These are phyloP conservation scores for Trifolium subterraneum DNA, from an alignment of 306 rosid species.

Conservation along the genomic window DNA sequence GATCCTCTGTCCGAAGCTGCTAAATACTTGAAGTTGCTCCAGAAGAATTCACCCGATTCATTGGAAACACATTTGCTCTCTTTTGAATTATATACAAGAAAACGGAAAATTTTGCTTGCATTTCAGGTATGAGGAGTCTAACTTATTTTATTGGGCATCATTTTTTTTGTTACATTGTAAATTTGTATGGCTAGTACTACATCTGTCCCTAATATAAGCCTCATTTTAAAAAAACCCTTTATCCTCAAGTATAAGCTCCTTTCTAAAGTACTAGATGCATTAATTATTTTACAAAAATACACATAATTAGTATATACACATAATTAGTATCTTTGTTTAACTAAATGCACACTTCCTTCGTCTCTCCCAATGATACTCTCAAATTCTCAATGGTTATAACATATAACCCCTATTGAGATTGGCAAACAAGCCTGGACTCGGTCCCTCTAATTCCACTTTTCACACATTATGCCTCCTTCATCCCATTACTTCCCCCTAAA, in stretches of 20 bases:
- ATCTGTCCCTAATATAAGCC: neutral
- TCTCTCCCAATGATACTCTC: no score
- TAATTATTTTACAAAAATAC: neutral
- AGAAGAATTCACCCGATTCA: constrained; percentile 83
- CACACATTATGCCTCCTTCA: neutral
- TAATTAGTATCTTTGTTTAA: neutral
- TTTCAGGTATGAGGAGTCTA: constrained; percentile 75
- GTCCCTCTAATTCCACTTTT: no score
- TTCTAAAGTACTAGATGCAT: neutral
- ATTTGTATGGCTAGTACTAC: constrained; percentile 12
- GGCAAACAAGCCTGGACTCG: no score
- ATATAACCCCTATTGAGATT: no score
- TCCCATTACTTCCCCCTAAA: neutral
- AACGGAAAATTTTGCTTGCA: constrained; percentile 85
- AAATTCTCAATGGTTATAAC: no score
- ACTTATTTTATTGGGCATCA: constrained; percentile 23
- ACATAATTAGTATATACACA: neutral
- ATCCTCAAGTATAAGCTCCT: neutral
- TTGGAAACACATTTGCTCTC: constrained; percentile 89
- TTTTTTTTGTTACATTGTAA: constrained; percentile 11
- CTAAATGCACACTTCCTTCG: neutral
- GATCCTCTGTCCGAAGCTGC: constrained; percentile 89
- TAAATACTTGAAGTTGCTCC: constrained; percentile 93
- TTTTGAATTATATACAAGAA: constrained; percentile 89
- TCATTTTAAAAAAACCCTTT: neutral